Evolutionary conservation across 345 rosid species (phyloP).

Genomic region (Linum tenue): DNA sequence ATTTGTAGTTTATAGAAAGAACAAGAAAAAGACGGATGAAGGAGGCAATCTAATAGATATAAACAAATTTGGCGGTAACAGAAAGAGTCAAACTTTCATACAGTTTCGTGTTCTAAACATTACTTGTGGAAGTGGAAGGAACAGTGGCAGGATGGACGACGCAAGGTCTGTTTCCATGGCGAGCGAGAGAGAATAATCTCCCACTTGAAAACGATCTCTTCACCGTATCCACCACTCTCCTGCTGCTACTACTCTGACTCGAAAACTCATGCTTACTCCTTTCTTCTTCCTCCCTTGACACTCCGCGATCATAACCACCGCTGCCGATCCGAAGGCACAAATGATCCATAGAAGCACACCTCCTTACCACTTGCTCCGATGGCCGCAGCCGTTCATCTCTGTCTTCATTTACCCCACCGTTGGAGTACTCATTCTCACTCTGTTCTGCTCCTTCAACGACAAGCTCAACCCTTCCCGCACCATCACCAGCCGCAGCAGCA

Average conservation of each 20-base stretch:
- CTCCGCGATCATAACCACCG: constrained; percentile 31
- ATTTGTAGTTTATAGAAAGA: too few species aligned
- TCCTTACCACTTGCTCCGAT: background rate
- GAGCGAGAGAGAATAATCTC: constrained; percentile 34
- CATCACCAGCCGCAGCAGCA: constrained; percentile 23
- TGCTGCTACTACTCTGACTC: constrained; percentile 15
- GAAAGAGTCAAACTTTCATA: background rate
- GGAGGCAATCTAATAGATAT: too few species aligned
- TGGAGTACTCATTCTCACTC: constrained; percentile 2
- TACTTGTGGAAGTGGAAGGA: background rate
- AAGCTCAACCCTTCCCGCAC: constrained; percentile 20
- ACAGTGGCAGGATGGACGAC: background rate
- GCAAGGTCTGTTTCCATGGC: constrained; percentile 24
- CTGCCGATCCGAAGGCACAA: constrained; percentile 27
- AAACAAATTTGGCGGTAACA: background rate
- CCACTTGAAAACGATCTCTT: constrained; percentile 65
- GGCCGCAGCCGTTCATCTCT: background rate
- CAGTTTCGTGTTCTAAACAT: background rate
- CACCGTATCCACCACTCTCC: constrained; percentile 23
- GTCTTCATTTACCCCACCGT: background rate
- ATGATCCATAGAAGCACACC: constrained; percentile 22
- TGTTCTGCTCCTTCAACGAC: constrained; percentile 7
- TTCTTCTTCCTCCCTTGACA: constrained; percentile 24
- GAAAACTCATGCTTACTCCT: constrained; percentile 16
- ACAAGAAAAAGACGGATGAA: too few species aligned